These are phyloP conservation scores for Plectosphaerella sp. DNA, from an alignment of 2,329 filamentous ascomycete species.

Conservation along the genomic window DNA sequence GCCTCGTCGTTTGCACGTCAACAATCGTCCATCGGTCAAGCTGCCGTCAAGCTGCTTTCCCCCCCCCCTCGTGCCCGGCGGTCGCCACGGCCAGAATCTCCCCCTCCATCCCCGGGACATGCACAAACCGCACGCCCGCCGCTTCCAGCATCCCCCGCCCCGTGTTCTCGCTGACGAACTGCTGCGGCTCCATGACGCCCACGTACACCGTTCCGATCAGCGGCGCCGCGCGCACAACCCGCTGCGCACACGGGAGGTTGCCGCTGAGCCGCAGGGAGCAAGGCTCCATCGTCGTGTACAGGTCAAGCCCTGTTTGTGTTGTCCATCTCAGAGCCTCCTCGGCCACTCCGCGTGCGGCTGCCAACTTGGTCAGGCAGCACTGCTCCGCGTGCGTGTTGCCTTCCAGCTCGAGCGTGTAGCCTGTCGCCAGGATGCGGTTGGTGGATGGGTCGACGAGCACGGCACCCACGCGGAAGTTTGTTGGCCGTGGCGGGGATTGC, in stretches of 20 bases:
- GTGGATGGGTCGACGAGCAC: conserved; percentile 62
- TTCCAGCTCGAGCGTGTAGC: conserved; percentile 84
- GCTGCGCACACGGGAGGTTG: conserved; percentile 72
- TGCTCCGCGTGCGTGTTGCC: conserved; percentile 98
- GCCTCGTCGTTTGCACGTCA: neutral
- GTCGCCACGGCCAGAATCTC: conserved; percentile 80
- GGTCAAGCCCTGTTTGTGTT: conserved; percentile 49
- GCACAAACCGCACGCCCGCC: conserved; percentile 68
- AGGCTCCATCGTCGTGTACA: conserved; percentile 94
- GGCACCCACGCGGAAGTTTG: conserved; percentile 94
- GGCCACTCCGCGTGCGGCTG: conserved; percentile 37
- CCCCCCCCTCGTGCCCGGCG: conserved; percentile 59
- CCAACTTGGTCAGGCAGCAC: conserved; percentile 77
- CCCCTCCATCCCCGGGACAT: conserved; percentile 70
- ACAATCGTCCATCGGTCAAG: too few relatives aligned
- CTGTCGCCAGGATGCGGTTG: conserved; percentile 65
- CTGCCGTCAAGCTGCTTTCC: neutral
- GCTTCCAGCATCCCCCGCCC: conserved; percentile 66
- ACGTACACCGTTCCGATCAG: conserved; percentile 77
- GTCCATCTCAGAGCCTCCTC: conserved; percentile 51
- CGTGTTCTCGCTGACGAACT: conserved; percentile 79
- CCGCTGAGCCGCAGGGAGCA: conserved; percentile 71
- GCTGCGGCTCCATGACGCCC: conserved; percentile 84
- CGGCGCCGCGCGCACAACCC: conserved; percentile 61
- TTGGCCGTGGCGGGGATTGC: conserved; percentile 78